phyloP scores from a whole-genome alignment of 129 eudicot genomes.

The Daucus carota region DH1_v3.0 NC_030381.2:24874001-24874500 shows the following conservation, averaged over 20 bases:
- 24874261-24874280: not conserved
- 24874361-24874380: too few species aligned
- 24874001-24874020: not conserved
- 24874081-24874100: constrained; percentile 84
- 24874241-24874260: constrained; percentile 98
- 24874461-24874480: constrained; percentile 31
- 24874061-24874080: constrained; percentile 55
- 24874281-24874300: too few species aligned
- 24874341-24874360: too few species aligned
- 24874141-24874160: constrained; percentile 78
- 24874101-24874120: constrained; percentile 79
- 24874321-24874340: too few species aligned
- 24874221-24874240: constrained; percentile 86
- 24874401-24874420: too few species aligned
- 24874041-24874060: constrained; percentile 78
- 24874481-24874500: constrained; percentile 95
- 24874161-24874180: constrained; percentile 57
- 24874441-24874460: not conserved
- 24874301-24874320: too few species aligned
- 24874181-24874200: constrained; percentile 50
- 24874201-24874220: constrained; percentile 70
- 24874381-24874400: too few species aligned
- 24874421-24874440: not conserved
- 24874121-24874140: constrained; percentile 79
- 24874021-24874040: constrained; percentile 3